Percentiles rank a stretch among this genome's conserved stretches.
phyloP scores from a whole-genome alignment of 2,329 filamentous ascomycete species.

The Cryphonectria japonica region DNA sequence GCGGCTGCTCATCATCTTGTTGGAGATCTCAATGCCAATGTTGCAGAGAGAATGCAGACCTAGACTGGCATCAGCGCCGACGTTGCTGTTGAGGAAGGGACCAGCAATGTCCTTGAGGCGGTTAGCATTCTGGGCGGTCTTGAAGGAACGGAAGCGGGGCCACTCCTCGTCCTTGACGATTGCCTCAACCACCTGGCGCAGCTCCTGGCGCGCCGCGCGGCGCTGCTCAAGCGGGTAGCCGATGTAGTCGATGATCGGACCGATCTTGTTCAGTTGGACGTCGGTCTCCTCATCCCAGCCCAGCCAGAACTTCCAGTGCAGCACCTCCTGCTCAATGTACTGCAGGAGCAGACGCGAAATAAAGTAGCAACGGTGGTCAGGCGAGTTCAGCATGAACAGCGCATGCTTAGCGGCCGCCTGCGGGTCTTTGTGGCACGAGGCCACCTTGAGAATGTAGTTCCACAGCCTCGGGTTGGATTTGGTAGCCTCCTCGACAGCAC shows the following conservation, averaged over 20 bases:
- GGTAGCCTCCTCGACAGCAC: constrained; percentile 29
- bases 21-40: constrained; percentile 50
- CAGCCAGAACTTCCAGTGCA: constrained; percentile 40
- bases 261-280: constrained; percentile 31
- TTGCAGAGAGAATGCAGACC: constrained; percentile 49
- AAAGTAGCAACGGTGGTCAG: constrained; percentile 39
- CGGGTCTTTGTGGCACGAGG: constrained; percentile 34
- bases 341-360: constrained; percentile 44
- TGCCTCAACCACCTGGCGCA: constrained; percentile 39
- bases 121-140: constrained; percentile 32
- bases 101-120: constrained; percentile 43
- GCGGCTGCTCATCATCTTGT: constrained; percentile 48
- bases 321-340: constrained; percentile 42
- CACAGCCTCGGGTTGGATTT: constrained; percentile 37
- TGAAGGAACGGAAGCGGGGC: constrained; percentile 32
- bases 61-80: constrained; percentile 42
- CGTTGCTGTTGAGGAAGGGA: constrained; percentile 49
- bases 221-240: constrained; percentile 37
- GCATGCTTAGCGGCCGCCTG: constrained; percentile 39
- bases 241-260: constrained; percentile 30
- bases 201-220: constrained; percentile 42
- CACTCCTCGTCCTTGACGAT: constrained; percentile 40
- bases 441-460: constrained; percentile 42
- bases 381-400: constrained; percentile 39
- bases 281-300: constrained; percentile 36